These are phyloP conservation scores for Aspergillus quadricinctus DNA, from an alignment of 2,329 filamentous ascomycete species.

Conservation along the genomic window DNA sequence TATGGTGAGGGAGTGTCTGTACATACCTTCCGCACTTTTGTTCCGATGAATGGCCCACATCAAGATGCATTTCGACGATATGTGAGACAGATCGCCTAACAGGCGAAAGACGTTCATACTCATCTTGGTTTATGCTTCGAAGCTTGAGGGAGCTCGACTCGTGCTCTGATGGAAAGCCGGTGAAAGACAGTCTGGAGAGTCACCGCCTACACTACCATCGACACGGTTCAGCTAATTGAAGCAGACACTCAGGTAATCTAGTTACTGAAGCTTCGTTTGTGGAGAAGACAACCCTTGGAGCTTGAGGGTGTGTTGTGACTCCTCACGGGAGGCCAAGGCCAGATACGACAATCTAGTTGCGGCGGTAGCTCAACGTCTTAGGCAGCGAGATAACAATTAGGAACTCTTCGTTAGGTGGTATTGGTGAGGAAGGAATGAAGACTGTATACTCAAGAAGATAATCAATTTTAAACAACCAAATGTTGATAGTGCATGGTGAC, in stretches of 20 bases:
- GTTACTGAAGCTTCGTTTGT: not conserved
- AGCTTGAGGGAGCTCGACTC: not conserved
- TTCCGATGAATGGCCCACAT: constrained; percentile 89
- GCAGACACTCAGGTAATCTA: not conserved
- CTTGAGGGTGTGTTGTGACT: not conserved
- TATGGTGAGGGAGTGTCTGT: not conserved
- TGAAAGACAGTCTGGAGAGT: not conserved
- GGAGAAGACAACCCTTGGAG: not conserved
- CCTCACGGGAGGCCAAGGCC: not conserved
- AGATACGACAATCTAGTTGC: not conserved
- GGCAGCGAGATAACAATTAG: not conserved
- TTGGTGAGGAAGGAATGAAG: not conserved
- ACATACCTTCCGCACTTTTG: constrained; percentile 72
- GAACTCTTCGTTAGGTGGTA: not conserved
- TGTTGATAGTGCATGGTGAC: not conserved
- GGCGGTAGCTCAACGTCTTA: not conserved
- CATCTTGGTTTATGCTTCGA: constrained; percentile 11
- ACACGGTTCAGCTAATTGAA: not conserved
- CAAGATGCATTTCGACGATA: constrained; percentile 81
- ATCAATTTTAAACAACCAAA: not conserved
- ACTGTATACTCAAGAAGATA: not conserved
- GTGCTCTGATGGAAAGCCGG: not conserved
- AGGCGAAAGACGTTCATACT: constrained; percentile 60
- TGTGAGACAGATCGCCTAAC: constrained; percentile 77
- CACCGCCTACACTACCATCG: not conserved